A percentile compares a stretch with the other conserved stretches of the same genome.
phyloP scores from a whole-genome alignment of 2,329 filamentous ascomycete genomes.

The Sporothrix phasma region DNA sequence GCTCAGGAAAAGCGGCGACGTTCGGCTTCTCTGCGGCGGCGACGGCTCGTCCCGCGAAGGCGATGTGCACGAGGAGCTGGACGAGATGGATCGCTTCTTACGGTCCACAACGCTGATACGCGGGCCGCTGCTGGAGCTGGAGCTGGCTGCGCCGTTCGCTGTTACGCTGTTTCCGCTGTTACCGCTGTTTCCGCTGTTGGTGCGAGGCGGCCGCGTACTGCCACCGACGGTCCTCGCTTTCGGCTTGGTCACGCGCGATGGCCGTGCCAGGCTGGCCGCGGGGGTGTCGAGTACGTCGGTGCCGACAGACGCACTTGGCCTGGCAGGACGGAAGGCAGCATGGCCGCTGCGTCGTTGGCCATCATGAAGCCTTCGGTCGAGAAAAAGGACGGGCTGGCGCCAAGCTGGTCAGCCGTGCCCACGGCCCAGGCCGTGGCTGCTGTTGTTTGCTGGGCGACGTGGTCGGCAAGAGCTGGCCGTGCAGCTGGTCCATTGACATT shows the following conservation, averaged over 20 bases:
- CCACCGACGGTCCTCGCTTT: neutral
- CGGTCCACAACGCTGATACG: neutral
- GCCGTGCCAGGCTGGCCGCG: neutral
- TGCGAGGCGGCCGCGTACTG: neutral
- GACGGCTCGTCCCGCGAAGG: neutral
- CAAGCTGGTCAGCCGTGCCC: neutral
- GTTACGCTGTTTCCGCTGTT: neutral
- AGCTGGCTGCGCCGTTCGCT: too few relatives aligned
- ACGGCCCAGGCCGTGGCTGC: neutral
- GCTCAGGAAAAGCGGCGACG: neutral
- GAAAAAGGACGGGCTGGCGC: neutral
- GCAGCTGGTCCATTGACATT: neutral
- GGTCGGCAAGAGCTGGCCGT: neutral
- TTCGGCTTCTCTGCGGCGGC: neutral
- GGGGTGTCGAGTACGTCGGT: neutral
- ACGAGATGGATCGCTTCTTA: conserved; percentile 10
- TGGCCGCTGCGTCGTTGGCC: neutral
- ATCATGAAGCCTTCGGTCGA: neutral
- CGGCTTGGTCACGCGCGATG: neutral
- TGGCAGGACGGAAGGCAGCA: neutral
- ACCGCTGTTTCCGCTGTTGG: neutral
- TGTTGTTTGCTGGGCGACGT: neutral
- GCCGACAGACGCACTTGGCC: neutral
- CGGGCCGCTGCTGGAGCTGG: neutral
- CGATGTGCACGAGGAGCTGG: conserved; percentile 3